Evolutionary conservation across 768 basidiomycete species (phyloP).

Genomic region (Pisolithus microcarpus): DNA sequence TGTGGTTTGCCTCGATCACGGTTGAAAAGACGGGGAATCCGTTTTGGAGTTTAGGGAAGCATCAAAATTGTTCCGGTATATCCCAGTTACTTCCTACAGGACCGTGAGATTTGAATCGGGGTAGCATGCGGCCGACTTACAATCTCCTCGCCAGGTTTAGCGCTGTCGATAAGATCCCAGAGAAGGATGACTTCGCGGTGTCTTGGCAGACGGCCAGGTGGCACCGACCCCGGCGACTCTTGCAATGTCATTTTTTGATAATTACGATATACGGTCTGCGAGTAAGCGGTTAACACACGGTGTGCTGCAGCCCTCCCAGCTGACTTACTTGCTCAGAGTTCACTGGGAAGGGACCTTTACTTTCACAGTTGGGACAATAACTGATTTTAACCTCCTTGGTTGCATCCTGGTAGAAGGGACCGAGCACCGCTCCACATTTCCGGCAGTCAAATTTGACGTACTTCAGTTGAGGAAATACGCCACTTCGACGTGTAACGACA

Average conservation of each 20-base stretch:
- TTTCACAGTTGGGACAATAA: slow-evolving; percentile 91
- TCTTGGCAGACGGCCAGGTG: slow-evolving; percentile 92
- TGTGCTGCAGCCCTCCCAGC: background rate
- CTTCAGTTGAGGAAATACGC: slow-evolving; percentile 98
- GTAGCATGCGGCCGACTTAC: slow-evolving; percentile 39
- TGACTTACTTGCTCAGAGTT: slow-evolving; percentile 85
- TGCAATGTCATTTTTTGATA: slow-evolving; percentile 99
- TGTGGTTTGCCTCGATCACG: slow-evolving; percentile 94
- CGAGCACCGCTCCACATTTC: slow-evolving; percentile 89
- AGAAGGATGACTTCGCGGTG: slow-evolving; percentile 95
- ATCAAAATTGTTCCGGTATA: slow-evolving; percentile 98
- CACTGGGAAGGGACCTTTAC: slow-evolving; percentile 90
- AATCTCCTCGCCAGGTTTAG: slow-evolving; percentile 98
- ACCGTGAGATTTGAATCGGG: slow-evolving; percentile 6
- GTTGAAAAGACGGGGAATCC: slow-evolving; percentile 99
- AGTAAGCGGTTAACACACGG: background rate
- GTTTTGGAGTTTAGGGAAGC: slow-evolving; percentile 97
- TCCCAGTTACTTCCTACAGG: slow-evolving; percentile 87
- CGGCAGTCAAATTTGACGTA: slow-evolving; percentile 98
- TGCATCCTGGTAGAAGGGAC: slow-evolving; percentile 97
- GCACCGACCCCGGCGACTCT: slow-evolving; percentile 95
- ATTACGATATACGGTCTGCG: slow-evolving; percentile 92
- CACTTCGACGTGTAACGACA: slow-evolving; percentile 90
- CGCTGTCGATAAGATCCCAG: slow-evolving; percentile 97
- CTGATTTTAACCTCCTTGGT: slow-evolving; percentile 90